These are phyloP conservation scores for Chenopodium berlandieri DNA, from an alignment of 148 eudicot species.

Conservation along the genomic window DNA sequence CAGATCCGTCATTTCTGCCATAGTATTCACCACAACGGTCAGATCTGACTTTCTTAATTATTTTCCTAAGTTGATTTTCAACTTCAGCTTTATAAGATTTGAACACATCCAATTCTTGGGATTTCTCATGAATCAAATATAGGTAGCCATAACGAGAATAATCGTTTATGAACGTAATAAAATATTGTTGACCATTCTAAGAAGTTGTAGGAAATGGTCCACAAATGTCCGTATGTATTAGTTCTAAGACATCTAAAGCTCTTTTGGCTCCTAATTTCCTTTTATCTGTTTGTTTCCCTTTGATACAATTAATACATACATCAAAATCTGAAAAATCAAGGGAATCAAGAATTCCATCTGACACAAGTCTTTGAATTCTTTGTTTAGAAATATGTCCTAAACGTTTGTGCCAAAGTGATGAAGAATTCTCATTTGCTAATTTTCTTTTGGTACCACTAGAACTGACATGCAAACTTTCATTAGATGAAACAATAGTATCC, in stretches of 20 bases:
- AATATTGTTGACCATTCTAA: slow-evolving; percentile 16
- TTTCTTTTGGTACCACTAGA: slow-evolving; percentile 6
- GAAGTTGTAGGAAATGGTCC: slow-evolving; percentile 16
- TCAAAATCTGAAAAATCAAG: slow-evolving; percentile 11
- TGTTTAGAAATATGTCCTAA: slow-evolving; percentile 7
- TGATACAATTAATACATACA: background rate
- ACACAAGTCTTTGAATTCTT: slow-evolving; percentile 17
- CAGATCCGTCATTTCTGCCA: background rate
- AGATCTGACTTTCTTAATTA: background rate
- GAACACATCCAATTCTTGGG: background rate
- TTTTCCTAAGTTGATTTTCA: background rate
- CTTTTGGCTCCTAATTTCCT: background rate
- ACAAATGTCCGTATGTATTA: slow-evolving; percentile 11
- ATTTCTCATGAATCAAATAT: slow-evolving; percentile 5
- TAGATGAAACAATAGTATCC: background rate
- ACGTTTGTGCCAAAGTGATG: background rate
- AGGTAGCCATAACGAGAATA: background rate
- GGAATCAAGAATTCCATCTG: slow-evolving; percentile 9
- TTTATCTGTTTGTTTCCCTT: slow-evolving; percentile 4
- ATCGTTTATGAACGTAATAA: slow-evolving; percentile 6
- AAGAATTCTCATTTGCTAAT: background rate
- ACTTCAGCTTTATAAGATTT: slow-evolving; percentile 5
- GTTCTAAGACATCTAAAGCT: slow-evolving; percentile 11
- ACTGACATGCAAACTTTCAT: background rate
- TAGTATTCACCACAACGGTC: background rate